These are phyloP conservation scores for Aschersonia sp. DNA, from an alignment of 2,329 filamentous ascomycete genomes.

Conservation along the genomic window DNA sequence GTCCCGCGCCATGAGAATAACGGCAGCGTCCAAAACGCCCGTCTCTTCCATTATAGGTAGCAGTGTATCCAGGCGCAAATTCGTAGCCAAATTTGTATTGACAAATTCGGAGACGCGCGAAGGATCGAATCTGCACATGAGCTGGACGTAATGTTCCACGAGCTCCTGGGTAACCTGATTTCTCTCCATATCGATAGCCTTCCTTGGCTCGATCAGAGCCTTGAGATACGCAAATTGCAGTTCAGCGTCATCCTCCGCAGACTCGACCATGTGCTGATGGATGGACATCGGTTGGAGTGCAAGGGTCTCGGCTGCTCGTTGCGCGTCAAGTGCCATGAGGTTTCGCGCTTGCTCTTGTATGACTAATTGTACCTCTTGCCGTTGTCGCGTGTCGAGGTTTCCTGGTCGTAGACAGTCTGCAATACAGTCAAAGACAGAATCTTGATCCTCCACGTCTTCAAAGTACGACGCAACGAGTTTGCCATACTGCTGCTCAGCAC, in stretches of 20 bases:
- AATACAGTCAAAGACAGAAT: slow-evolving; percentile 67
- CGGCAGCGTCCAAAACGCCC: slow-evolving; percentile 82
- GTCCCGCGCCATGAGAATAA: slow-evolving; percentile 79
- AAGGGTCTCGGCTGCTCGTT: slow-evolving; percentile 50
- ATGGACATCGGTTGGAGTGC: slow-evolving; percentile 46
- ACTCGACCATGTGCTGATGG: slow-evolving; percentile 50
- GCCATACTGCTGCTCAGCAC: slow-evolving; percentile 62
- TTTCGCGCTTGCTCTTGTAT: slow-evolving; percentile 51
- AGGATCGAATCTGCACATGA: slow-evolving; percentile 81
- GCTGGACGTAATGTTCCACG: slow-evolving; percentile 70
- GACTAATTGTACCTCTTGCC: slow-evolving; percentile 53
- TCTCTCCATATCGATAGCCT: slow-evolving; percentile 18
- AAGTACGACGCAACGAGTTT: slow-evolving; percentile 71
- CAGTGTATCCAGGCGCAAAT: slow-evolving; percentile 66
- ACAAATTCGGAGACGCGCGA: slow-evolving; percentile 77
- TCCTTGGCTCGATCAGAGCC: slow-evolving; percentile 54
- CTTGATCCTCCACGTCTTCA: slow-evolving; percentile 65
- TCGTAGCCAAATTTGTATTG: slow-evolving; percentile 56
- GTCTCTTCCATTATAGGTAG: slow-evolving; percentile 80
- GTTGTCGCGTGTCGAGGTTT: slow-evolving; percentile 54
- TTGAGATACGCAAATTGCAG: slow-evolving; percentile 65
- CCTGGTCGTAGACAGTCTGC: slow-evolving; percentile 55
- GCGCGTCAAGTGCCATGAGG: slow-evolving; percentile 53
- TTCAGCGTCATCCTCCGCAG: slow-evolving; percentile 44
- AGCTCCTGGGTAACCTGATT: slow-evolving; percentile 39